These are phyloP conservation scores for Curvularia hawaiiensis DNA, from an alignment of 2,329 filamentous ascomycete genomes.

Conservation along the genomic window DNA sequence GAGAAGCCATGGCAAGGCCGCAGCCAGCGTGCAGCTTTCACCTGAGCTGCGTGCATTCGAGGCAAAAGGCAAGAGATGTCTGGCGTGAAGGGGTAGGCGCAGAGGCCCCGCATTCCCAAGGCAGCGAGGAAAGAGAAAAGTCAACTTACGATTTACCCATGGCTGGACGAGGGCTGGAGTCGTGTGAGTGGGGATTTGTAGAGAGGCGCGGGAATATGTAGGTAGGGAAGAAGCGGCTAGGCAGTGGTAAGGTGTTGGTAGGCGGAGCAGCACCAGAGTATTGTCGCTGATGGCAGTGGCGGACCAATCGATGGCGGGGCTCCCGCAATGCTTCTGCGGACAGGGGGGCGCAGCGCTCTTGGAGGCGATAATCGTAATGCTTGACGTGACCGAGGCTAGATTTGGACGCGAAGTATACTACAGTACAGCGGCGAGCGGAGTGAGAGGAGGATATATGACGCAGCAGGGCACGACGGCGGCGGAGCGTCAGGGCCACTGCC, in stretches of 20 bases:
- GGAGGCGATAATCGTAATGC: neutral
- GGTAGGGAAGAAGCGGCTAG: conserved; percentile 15
- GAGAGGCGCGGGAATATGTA: conserved; percentile 16
- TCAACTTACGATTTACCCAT: conserved; percentile 52
- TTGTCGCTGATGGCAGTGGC: conserved; percentile 19
- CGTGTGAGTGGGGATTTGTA: conserved; percentile 5
- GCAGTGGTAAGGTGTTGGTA: conserved; percentile 17
- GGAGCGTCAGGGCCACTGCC: neutral
- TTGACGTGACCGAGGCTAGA: neutral
- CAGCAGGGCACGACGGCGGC: neutral
- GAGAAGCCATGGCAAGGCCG: conserved; percentile 16
- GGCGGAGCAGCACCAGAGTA: conserved; percentile 22
- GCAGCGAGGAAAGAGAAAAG: conserved; percentile 20
- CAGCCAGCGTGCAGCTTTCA: conserved; percentile 5
- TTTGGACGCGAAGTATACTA: neutral
- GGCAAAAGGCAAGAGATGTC: conserved; percentile 29
- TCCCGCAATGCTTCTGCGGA: conserved; percentile 8
- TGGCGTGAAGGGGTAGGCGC: conserved; percentile 19
- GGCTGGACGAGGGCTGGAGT: conserved; percentile 16
- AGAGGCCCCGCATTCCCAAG: conserved; percentile 17
- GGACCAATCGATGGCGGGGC: conserved; percentile 29
- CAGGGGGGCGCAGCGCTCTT: conserved; percentile 10
- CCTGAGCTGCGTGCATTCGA: conserved; percentile 11
- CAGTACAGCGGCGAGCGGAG: neutral
- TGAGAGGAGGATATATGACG: conserved; percentile 8